phyloP scores from a whole-genome alignment of 2,329 filamentous ascomycete species.

The Phoma herbarum region DNA sequence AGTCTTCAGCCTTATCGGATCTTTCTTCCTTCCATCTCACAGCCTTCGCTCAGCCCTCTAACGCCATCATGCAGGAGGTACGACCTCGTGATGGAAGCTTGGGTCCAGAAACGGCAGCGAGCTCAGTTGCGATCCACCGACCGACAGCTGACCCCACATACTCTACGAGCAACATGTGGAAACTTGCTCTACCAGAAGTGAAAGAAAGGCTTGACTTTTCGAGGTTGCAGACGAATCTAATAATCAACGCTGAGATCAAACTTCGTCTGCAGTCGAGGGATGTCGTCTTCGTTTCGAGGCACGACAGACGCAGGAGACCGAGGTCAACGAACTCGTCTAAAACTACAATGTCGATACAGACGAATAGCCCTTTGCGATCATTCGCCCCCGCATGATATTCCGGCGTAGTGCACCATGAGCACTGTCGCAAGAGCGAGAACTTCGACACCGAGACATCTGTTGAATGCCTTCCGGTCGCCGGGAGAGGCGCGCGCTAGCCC shows the following conservation, averaged over 20 bases:
- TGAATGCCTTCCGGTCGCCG: background rate
- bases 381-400: too few relatives aligned
- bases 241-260: background rate
- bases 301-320: background rate
- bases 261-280: background rate
- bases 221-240: background rate
- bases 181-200: background rate
- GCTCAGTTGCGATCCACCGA: background rate
- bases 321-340: background rate
- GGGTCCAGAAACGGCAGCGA: too few relatives aligned
- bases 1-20: background rate
- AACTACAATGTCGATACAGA: background rate
- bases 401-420: background rate
- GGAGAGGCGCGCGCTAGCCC: background rate
- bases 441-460: background rate
- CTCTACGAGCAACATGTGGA: background rate
- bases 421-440: background rate
- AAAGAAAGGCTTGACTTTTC: conserved; percentile 5
- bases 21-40: background rate
- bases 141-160: background rate
- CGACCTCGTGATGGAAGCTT: background rate
- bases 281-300: background rate
- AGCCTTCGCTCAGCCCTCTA: background rate
- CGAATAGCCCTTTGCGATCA: background rate
- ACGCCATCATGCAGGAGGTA: background rate